Conservation (phyloP, 2,329 filamentous ascomycete genomes). For the Fusarium haematococcum region DNA sequence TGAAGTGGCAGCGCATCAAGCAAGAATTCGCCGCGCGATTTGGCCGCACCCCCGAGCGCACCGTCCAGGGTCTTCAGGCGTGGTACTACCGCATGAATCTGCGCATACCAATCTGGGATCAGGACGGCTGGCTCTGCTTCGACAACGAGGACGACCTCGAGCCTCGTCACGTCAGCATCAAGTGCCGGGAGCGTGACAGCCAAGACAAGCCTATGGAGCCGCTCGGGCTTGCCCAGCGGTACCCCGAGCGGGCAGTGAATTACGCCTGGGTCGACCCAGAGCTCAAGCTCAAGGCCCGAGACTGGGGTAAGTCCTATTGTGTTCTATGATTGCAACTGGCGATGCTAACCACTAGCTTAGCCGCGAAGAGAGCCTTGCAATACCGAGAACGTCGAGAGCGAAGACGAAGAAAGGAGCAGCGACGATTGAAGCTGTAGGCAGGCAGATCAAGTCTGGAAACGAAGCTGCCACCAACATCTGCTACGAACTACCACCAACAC, state of each 20-base stretch:
- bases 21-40: conserved; percentile 55
- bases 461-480: conserved; percentile 17
- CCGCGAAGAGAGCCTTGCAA: conserved; percentile 51
- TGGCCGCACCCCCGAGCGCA: conserved; percentile 52
- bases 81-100: conserved; percentile 60
- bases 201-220: conserved; percentile 53
- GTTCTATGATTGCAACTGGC: background rate
- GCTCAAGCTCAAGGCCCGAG: conserved; percentile 52
- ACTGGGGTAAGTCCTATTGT: conserved; percentile 54
- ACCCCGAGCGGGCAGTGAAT: conserved; percentile 59
- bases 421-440: conserved; percentile 50
- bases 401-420: conserved; percentile 53
- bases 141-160: conserved; percentile 54
- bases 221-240: conserved; percentile 56
- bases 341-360: conserved; percentile 42
- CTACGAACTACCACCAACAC: background rate
- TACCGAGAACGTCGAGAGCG: conserved; percentile 53
- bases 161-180: conserved; percentile 53
- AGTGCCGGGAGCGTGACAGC: conserved; percentile 53
- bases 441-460: background rate
- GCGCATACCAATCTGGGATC: conserved; percentile 54
- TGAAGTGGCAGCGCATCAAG: conserved; percentile 56
- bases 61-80: conserved; percentile 56
- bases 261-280: conserved; percentile 59
- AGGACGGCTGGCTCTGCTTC: conserved; percentile 55